These are phyloP conservation scores for Ploettnerulaceae sp. DNA, from an alignment of 2,329 filamentous ascomycete genomes.

Conservation along the genomic window DNA sequence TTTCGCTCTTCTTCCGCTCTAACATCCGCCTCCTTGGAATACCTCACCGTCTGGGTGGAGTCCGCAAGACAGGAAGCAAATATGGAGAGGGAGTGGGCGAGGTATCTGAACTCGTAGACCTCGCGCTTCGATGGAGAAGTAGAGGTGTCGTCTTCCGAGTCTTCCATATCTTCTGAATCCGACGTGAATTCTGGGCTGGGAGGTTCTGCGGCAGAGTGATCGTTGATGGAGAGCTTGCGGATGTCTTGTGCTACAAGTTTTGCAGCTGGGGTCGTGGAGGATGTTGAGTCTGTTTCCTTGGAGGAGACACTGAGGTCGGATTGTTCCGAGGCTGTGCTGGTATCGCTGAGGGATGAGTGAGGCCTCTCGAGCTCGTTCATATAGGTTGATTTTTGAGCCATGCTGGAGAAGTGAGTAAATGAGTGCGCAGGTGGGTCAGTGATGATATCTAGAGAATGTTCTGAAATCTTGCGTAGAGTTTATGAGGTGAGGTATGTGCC, in stretches of 20 bases:
- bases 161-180: no score
- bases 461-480: no score
- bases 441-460: no score
- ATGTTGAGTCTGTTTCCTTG: background rate
- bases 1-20: background rate
- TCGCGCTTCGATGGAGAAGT: no score
- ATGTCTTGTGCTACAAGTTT: no score
- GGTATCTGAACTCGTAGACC: background rate
- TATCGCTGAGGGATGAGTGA: background rate
- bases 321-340: background rate
- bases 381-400: background rate
- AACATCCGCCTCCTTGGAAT: background rate
- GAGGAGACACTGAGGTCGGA: background rate
- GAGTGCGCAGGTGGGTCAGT: no score
- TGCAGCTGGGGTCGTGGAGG: background rate
- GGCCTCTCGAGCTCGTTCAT: background rate
- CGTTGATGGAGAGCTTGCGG: no score
- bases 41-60: background rate
- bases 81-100: background rate
- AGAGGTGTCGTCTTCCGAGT: no score
- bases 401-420: no score
- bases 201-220: no score
- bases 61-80: background rate
- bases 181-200: no score
- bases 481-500: no score